Base-by-base conservation (phyloP, 192 early-diverging fungal species). In the Coemansia sp. region DNA sequence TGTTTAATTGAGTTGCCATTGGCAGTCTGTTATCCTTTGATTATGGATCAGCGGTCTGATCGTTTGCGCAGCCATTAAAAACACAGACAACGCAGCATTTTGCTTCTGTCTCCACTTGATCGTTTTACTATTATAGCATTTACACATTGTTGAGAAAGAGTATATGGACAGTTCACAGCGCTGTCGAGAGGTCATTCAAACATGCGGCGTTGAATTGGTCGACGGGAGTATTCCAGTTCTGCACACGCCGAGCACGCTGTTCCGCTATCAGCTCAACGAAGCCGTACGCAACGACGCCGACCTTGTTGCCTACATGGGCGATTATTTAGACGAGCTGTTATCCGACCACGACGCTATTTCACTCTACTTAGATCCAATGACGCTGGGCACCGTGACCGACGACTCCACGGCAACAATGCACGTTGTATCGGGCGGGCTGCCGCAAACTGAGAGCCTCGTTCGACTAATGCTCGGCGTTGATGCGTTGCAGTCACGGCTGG, bases 381-480 rank as follows among this genome's bases (percentile, higher is more conserved):
- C 41, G 1, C n/a, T 59, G 19, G 12, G 35, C 11, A 14, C 27
- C 21, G 37, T 38, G 1, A 16, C 41, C 12, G 19, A 51, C 21
- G 51, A 59, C 2, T 57, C 21, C 21, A 60, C 16, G 47, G 39
- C 16, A 29, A n/a, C 23, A 35, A 21, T 1, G 17, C 60, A 50
- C 4, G 51, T 23, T 8, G 51, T 23, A 23, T 14, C 39, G 9
- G 7, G 25, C 41, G 39, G 23, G 6, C n/a, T 62, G 39, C 31
- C 57, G 4, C 53, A 55, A 26, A 29, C 53, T 26, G 87, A 90
- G 26, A 90, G 87, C 67, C 65, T 89, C 23, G 80, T 88, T 41
- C 82, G 84, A 41, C 75, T 85, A 9, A 57, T 91, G 48, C 62
- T 91, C 22, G 75, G 82, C 2, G 78, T 90, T 4, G 87, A 90